phyloP scores from a whole-genome alignment of 192 early-diverging fungal species.

The Backusella psychrophila region DNA sequence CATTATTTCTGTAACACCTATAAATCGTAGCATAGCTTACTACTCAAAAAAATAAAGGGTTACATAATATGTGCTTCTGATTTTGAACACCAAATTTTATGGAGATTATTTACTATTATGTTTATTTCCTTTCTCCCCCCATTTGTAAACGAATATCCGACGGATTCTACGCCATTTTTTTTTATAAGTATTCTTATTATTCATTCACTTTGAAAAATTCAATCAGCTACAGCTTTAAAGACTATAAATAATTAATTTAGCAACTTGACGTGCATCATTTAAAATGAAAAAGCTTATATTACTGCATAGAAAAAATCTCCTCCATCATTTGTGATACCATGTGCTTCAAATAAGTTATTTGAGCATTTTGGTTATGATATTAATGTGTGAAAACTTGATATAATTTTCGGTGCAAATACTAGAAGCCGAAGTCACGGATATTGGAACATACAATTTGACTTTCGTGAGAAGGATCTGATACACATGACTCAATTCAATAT shows the following conservation, averaged over 20 bases:
- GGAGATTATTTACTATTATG: neutral
- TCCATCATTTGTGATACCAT: constrained; percentile 5
- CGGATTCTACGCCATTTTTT: neutral
- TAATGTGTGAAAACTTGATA: neutral
- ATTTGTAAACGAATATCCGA: neutral
- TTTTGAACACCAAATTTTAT: neutral
- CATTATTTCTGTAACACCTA: no score
- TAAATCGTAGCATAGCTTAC: no score
- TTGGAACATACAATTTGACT: neutral
- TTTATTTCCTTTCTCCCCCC: neutral
- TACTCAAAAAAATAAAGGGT: no score
- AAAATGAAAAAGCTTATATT: neutral
- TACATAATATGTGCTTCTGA: neutral
- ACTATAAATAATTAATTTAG: neutral
- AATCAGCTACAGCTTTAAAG: neutral
- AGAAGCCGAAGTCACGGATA: neutral
- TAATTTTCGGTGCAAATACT: neutral
- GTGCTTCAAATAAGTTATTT: neutral
- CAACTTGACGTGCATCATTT: neutral
- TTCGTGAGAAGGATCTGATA: neutral
- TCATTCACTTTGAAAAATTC: neutral
- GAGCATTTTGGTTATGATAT: neutral
- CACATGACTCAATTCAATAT: neutral
- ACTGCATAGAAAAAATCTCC: neutral
- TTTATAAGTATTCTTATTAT: neutral